Conservation (phyloP, 2,329 filamentous ascomycete species). For the Apiospora phragmitis region DNA sequence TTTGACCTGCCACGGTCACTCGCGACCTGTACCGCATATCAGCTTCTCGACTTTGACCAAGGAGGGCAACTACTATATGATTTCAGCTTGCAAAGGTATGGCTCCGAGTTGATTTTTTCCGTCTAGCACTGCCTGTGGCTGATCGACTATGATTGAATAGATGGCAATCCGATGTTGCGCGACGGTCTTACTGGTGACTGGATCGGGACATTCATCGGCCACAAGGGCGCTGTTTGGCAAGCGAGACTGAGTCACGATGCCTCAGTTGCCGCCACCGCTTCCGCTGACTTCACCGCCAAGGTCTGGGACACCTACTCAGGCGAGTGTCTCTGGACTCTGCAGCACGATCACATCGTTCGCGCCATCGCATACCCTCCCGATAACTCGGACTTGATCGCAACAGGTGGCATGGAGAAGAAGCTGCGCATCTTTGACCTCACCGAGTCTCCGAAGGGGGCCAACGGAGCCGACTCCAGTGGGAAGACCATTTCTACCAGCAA, state of each 20-base stretch:
- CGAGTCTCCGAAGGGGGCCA: constrained; percentile 41
- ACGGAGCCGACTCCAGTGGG: constrained; percentile 32
- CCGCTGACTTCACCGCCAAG: constrained; percentile 94
- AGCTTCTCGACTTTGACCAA: constrained; percentile 84
- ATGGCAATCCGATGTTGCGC: constrained; percentile 97
- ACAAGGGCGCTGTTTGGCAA: constrained; percentile 98
- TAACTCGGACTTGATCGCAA: constrained; percentile 81
- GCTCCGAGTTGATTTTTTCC: constrained; percentile 15
- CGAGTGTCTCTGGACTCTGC: constrained; percentile 81
- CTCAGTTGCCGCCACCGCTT: constrained; percentile 85
- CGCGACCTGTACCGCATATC: constrained; percentile 86
- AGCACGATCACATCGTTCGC: constrained; percentile 94
- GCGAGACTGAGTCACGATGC: constrained; percentile 87
- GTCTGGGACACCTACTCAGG: constrained; percentile 97
- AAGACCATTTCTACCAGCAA: constrained; percentile 58
- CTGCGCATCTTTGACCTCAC: constrained; percentile 89
- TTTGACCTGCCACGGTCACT: constrained; percentile 92
- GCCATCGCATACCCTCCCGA: constrained; percentile 87
- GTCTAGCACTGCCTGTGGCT: constrained; percentile 19
- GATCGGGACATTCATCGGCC: constrained; percentile 97
- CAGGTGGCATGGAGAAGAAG: constrained; percentile 95
- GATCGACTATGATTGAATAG: constrained; percentile 43
- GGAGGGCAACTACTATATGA: constrained; percentile 85
- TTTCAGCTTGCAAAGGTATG: constrained; percentile 87
- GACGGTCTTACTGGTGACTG: constrained; percentile 95